Evolutionary conservation across 139 green algal species (phyloP).

Genomic region (Ostreobium quekettii): DNA sequence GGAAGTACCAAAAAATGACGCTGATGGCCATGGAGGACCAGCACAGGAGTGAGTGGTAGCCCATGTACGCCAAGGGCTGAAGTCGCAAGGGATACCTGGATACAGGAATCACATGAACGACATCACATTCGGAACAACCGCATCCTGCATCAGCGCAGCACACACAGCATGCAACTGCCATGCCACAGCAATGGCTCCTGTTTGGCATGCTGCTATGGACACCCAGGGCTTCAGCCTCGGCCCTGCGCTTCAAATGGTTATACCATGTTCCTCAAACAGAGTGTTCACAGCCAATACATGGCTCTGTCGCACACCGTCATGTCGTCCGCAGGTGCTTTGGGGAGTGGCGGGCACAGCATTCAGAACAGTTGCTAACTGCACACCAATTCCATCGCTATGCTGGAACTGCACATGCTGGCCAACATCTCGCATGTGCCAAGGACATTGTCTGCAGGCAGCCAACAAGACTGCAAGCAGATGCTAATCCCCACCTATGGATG

Average conservation of each 20-base stretch:
- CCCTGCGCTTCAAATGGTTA: neutral
- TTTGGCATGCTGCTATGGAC: neutral
- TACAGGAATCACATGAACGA: too few species aligned
- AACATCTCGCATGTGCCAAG: neutral
- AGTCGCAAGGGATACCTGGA: neutral
- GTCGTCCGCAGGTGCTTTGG: too few species aligned
- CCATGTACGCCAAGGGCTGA: constrained; percentile 9
- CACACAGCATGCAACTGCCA: neutral
- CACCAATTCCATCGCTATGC: neutral
- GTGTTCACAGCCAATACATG: too few species aligned
- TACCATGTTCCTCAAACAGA: neutral
- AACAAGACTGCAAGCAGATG: too few species aligned
- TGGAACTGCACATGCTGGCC: neutral
- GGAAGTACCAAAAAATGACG: neutral
- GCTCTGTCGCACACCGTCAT: too few species aligned
- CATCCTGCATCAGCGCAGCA: neutral
- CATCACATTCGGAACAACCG: too few species aligned
- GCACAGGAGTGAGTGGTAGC: constrained; percentile 1
- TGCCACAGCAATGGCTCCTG: neutral
- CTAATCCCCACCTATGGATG: neutral
- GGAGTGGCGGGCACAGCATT: neutral
- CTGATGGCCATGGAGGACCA: neutral
- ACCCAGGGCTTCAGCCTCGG: neutral
- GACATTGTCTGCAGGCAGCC: neutral
- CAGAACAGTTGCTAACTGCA: neutral